These are phyloP conservation scores for Neonectria punicea DNA, from an alignment of 2,329 filamentous ascomycete species.

Conservation along the genomic window DNA sequence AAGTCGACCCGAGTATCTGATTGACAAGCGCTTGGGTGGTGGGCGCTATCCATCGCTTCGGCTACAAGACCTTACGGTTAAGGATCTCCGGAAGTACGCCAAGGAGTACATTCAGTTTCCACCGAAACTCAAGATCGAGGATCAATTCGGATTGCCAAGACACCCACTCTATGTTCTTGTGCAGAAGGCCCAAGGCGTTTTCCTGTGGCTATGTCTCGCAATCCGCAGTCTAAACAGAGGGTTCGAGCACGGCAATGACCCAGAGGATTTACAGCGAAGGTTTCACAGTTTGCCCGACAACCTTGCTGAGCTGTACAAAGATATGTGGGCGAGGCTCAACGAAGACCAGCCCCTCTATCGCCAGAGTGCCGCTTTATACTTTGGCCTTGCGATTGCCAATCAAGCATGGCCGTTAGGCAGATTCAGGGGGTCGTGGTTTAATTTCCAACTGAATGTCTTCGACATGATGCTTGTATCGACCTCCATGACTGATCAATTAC, in stretches of 20 bases:
- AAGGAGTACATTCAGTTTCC: not conserved
- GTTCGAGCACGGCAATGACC: not conserved
- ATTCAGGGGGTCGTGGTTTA: no score
- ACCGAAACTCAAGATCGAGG: no score
- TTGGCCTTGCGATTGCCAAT: not conserved
- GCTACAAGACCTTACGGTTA: slow-evolving; percentile 10
- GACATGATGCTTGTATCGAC: slow-evolving; percentile 1
- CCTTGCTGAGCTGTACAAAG: slow-evolving; percentile 4
- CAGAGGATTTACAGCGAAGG: not conserved
- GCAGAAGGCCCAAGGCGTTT: slow-evolving; percentile 9
- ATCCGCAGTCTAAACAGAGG: slow-evolving; percentile 2
- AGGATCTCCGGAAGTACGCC: not conserved
- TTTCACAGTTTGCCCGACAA: not conserved
- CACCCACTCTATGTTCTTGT: not conserved
- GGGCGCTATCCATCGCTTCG: not conserved
- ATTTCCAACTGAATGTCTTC: not conserved
- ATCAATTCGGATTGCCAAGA: no score
- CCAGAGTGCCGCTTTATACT: slow-evolving; percentile 3
- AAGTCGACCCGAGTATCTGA: slow-evolving; percentile 3
- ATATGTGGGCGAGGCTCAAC: slow-evolving; percentile 15
- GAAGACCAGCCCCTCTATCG: slow-evolving; percentile 9
- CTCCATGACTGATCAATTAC: not conserved
- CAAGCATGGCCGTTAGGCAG: no score
- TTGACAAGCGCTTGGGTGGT: not conserved
- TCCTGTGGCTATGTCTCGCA: slow-evolving; percentile 13